Evolutionary conservation across 2,329 filamentous ascomycete genomes (phyloP).

Genomic region (Fusarium graminum): DNA sequence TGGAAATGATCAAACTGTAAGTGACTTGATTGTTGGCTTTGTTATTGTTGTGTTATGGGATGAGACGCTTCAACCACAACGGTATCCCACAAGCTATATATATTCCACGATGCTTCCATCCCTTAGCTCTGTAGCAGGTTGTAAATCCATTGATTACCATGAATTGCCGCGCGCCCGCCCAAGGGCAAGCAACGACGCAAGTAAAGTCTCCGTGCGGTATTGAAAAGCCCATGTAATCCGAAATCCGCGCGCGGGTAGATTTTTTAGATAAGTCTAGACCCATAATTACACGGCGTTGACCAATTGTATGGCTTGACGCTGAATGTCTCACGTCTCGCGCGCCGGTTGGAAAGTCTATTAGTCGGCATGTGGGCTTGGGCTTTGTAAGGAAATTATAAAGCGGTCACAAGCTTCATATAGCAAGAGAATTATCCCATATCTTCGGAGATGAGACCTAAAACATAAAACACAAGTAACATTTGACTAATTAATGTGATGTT

Average conservation of each 20-base stretch:
- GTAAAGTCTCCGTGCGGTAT: slow-evolving; percentile 3
- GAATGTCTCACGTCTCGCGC: slow-evolving; percentile 4
- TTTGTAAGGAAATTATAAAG: slow-evolving; percentile 17
- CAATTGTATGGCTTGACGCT: slow-evolving; percentile 16
- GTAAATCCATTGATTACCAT: slow-evolving; percentile 7
- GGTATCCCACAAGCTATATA: slow-evolving; percentile 12
- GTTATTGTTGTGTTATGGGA: slow-evolving; percentile 4
- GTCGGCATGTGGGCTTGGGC: slow-evolving; percentile 2
- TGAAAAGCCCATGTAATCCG: too few species aligned
- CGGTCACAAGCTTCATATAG: slow-evolving; percentile 5
- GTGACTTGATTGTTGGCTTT: slow-evolving; percentile 2
- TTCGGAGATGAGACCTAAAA: too few species aligned
- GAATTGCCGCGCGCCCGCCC: slow-evolving; percentile 2
- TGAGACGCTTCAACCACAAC: slow-evolving; percentile 6
- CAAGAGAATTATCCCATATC: too few species aligned
- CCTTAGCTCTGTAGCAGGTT: slow-evolving; percentile 15
- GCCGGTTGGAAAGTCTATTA: background rate
- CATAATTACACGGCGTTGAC: background rate
- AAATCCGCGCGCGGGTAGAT: slow-evolving; percentile 3
- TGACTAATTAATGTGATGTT: too few species aligned
- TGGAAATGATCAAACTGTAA: background rate
- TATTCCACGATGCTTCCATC: slow-evolving; percentile 8
- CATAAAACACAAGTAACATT: too few species aligned
- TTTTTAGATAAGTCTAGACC: background rate
- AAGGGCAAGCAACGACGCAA: background rate